A percentile compares a stretch with the other conserved stretches of the same genome.
phyloP scores from a whole-genome alignment of 1,139 yeast genomes.

The Yamadazyma membranifaciens region DNA sequence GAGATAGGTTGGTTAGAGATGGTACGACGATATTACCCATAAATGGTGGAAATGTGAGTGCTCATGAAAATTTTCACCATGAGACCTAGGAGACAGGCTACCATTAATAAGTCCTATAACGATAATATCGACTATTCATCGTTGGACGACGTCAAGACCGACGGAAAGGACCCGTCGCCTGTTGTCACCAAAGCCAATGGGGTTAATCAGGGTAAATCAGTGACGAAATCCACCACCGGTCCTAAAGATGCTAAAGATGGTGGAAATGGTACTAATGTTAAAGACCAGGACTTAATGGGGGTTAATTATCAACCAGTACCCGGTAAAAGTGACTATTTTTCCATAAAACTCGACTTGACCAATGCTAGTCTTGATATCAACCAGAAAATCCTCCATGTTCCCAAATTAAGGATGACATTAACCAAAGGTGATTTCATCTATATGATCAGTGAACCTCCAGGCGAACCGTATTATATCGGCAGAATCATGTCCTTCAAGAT shows the following conservation, averaged over 20 bases:
- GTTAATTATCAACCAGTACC: slow-evolving; percentile 28
- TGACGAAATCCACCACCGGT: neutral
- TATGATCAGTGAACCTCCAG: slow-evolving; percentile 90
- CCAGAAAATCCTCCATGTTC: slow-evolving; percentile 29
- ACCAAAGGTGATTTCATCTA: slow-evolving; percentile 69
- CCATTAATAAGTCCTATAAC: slow-evolving; percentile 42
- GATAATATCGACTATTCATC: slow-evolving; percentile 37
- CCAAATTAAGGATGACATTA: slow-evolving; percentile 23
- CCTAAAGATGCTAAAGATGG: neutral
- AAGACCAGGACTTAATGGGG: slow-evolving; percentile 28
- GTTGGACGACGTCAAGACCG: slow-evolving; percentile 22
- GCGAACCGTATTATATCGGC: slow-evolving; percentile 92
- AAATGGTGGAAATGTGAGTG: neutral
- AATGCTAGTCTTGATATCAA: slow-evolving; percentile 35
- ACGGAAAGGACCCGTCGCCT: slow-evolving; percentile 4
- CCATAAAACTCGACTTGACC: slow-evolving; percentile 31
- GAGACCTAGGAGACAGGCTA: slow-evolving; percentile 47
- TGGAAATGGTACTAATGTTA: neutral
- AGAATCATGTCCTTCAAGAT: slow-evolving; percentile 72
- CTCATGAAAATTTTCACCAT: slow-evolving; percentile 8
- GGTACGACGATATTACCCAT: no score
- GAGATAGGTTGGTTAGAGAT: no score
- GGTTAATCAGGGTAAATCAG: no score
- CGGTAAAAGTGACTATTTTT: slow-evolving; percentile 31
- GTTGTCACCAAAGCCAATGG: neutral